Evolutionary conservation across 1,139 yeast species (phyloP).

Genomic region (Kodamaea suecica): DNA sequence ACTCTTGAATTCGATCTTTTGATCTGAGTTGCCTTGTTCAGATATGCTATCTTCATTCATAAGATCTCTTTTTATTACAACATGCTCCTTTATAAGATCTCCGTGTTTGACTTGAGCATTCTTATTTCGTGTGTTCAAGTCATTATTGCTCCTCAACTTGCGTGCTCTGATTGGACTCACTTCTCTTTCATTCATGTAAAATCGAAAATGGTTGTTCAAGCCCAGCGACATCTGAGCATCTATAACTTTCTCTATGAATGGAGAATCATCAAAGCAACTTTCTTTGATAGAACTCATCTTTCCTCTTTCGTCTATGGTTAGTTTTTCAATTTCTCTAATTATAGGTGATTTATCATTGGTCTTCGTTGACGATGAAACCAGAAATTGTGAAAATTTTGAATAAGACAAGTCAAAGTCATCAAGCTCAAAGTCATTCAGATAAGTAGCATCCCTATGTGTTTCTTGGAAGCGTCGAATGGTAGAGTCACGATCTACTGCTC

Average conservation of each 20-base stretch:
- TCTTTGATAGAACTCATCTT: neutral
- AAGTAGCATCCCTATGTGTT: conserved; percentile 11
- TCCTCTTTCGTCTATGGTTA: neutral
- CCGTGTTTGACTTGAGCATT: neutral
- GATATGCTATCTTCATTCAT: too few species aligned
- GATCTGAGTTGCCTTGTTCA: too few species aligned
- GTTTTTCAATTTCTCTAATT: neutral
- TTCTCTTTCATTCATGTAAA: conserved; percentile 3
- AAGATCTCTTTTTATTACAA: too few species aligned
- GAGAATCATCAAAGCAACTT: conserved; percentile 12
- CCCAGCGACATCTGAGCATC: too few species aligned
- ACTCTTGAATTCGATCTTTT: too few species aligned
- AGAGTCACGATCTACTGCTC: conserved; percentile 10
- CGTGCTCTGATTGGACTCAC: conserved; percentile 5
- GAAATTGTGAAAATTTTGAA: conserved; percentile 35
- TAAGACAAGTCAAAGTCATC: conserved; percentile 32
- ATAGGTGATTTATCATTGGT: conserved; percentile 1
- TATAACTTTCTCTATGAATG: conserved; percentile 16
- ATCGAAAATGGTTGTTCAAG: conserved; percentile 1
- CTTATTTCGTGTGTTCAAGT: neutral
- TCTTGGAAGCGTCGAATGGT: conserved; percentile 15
- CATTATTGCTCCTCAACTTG: neutral
- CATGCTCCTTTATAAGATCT: too few species aligned
- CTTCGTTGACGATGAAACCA: conserved; percentile 15
- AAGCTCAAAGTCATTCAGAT: conserved; percentile 20